phyloP scores from a whole-genome alignment of 169 alveolate species.

The Cyclospora cayetanensis region DNA sequence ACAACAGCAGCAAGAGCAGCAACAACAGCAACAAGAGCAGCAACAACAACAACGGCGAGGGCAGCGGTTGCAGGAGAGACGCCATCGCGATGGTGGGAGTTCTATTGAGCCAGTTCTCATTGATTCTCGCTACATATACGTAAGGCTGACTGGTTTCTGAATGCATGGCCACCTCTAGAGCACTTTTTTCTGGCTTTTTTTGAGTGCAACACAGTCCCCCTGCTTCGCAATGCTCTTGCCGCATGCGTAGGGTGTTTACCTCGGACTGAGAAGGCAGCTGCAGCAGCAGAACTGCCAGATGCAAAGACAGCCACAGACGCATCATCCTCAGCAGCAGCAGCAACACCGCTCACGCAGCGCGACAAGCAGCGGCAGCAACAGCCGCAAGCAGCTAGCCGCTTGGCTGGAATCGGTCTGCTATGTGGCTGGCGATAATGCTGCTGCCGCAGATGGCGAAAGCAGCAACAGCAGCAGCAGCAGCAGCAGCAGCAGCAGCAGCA shows the following conservation, averaged over 20 bases:
- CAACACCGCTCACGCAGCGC: neutral
- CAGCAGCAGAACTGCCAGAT: neutral
- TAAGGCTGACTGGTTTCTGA: no score
- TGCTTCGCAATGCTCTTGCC: no score
- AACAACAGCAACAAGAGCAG: neutral
- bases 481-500: conserved; percentile 41
- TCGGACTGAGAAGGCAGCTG: neutral
- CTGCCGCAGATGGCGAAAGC: conserved; percentile 29
- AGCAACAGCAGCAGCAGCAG: conserved; percentile 49
- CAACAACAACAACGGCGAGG: conserved; percentile 6
- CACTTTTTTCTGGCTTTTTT: no score
- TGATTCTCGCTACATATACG: no score
- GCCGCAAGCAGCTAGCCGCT: conserved; percentile 14
- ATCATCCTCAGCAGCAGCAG: conserved; percentile 26
- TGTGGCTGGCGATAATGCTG: neutral
- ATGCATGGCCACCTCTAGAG: no score
- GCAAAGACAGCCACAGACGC: neutral
- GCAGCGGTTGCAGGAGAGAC: conserved; percentile 4
- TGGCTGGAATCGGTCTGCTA: neutral
- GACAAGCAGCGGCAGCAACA: conserved; percentile 34
- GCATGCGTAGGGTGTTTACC: no score
- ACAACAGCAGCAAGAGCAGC: neutral
- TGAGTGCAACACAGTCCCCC: no score
- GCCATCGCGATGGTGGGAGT: no score
- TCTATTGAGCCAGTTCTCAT: no score